Evolutionary conservation across 73 alveolate species (phyloP), one percentile per base, ranked within the genome.

Genomic region (Tetrahymena thermophila): DNA sequence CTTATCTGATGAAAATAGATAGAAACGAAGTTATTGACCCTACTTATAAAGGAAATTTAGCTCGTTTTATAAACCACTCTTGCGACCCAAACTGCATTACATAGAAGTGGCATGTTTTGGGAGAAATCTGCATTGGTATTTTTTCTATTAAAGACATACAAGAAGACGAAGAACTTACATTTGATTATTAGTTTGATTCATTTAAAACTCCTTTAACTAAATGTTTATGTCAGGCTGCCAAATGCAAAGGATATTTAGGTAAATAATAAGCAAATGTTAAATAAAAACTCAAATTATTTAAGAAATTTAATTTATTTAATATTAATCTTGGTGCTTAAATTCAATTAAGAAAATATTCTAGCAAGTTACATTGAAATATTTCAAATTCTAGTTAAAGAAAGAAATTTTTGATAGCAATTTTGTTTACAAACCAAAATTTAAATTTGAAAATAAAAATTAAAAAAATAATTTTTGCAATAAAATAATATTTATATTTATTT

Each of bases 51-150:
- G 99, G 99, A 21, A 99, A 99, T 97, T 85, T 99, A 97, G 99
- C 99, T 7, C 95, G 99, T 93, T 98, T 99, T 94, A 99, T 99
- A 35, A 99, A 99, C 94, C 99, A 99, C 95, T 98, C 99, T 14
- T 99, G 99, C 94, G 99, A 98, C 34, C 99, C 99, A 1, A 99
- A 98, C 97, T 99, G 99, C 71, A 99, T 98, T 96, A 98, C 99
- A 13, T 98, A 98, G 96, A 99, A 99, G 96, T 99, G 99, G 99
- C 98, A 98, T 96, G 99, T 99, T 6, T 96, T 98, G 57, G 99
- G 99, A 14, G 99, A 99, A 96, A 98, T 98, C 35, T 99, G 99
- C 57, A 98, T 99, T 15, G 99, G 99, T 25, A 99, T 99, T 85
- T 99, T 99, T 96, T 98, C 99, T 19, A 96, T 95, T 94, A 98